These are phyloP conservation scores for Cladosporium oxysporum DNA, from an alignment of 2,329 filamentous ascomycete species.

Conservation along the genomic window DNA sequence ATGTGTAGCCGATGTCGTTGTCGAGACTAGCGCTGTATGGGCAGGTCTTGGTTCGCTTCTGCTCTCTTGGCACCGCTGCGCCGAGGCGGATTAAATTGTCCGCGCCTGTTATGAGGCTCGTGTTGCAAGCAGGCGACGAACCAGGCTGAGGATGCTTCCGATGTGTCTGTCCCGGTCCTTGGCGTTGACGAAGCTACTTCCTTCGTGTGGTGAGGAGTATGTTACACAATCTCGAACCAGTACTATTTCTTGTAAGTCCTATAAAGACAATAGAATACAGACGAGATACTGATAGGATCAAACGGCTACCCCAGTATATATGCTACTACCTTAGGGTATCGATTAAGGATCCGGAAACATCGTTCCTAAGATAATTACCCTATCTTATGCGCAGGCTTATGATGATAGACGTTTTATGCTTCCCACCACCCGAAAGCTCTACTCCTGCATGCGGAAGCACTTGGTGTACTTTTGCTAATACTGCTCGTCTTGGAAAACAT, in stretches of 20 bases:
- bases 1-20: background rate
- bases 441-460: no score
- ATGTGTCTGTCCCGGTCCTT: no score
- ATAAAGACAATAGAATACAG: background rate
- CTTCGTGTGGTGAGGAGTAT: background rate
- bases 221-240: background rate
- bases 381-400: background rate
- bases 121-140: background rate
- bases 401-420: background rate
- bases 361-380: background rate
- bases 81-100: background rate
- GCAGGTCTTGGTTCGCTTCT: conserved; percentile 8
- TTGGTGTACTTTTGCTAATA: no score
- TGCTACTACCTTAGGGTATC: background rate
- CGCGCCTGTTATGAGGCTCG: background rate
- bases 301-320: background rate
- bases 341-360: background rate
- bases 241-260: background rate
- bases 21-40: background rate
- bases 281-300: background rate
- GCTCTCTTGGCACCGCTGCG: background rate
- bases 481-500: no score
- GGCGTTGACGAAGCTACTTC: no score
- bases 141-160: no score
- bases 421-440: no score